Evolutionary conservation across 768 basidiomycete genomes (phyloP), one percentile per base, ranked within the genome.

Genomic region (Clitopilus hobsonii): DNA sequence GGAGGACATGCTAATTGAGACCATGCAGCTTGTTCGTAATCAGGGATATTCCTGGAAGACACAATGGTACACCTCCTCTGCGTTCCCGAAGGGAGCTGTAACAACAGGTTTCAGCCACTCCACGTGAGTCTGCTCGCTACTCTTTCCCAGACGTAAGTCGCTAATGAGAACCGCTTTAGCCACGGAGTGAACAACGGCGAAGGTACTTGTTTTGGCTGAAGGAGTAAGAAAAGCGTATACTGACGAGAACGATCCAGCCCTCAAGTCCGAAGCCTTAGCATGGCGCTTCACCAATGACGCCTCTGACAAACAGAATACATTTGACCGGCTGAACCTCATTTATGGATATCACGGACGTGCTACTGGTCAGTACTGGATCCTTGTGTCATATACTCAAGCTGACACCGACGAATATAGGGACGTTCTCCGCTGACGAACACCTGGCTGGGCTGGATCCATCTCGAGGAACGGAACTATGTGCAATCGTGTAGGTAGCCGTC

Each of bases 171-270:
- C n/a, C n/a, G n/a, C n/a, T 25, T 22, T 38, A 75, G 72, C 0
- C 74, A 76, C 53, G 74, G 74, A 8, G 74, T 76, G 5, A 76
- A 75, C 59, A 76, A 69, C 13, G 73, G 63, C 22, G 74, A 74
- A 67, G 66, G 68, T 69, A 25, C 16, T 27, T 50, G 5, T 23
- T 41, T 4, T 10, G 24, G 23, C 38, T 26, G 18, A 25, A 18
- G 8, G 1, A 16, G 16, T 11, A 27, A 13, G 26, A 10, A 11
- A 10, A 6, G 3, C 14, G 20, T 14, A n/a, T 41, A 26, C 47
- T 36, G 11, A 16, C 3, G 14, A 10, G 24, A n/a, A 10, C 11
- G 6, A 18, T 26, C 24, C 22, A 73, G 74, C 74, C 2, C 58
- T 76, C 23, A 75, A 75, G 58, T 74, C 74, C 4, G 75, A 76